Evolutionary conservation across 2,329 filamentous ascomycete species (phyloP).

Genomic region (Onygenales sp.): DNA sequence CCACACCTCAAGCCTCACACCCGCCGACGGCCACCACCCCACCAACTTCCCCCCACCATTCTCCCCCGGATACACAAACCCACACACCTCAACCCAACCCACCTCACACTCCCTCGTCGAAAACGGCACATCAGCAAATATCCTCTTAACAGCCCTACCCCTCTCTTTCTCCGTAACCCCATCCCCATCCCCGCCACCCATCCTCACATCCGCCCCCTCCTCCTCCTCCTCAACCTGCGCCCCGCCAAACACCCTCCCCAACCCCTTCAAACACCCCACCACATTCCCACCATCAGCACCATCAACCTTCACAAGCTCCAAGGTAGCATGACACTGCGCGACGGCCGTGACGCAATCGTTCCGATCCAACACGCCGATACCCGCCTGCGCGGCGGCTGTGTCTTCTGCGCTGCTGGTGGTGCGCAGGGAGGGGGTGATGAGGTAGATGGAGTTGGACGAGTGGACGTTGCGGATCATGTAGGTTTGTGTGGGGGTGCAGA

Average conservation of each 20-base stretch:
- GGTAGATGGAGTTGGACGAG: conserved; percentile 54
- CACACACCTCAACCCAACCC: conserved; percentile 43
- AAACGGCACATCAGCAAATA: conserved; percentile 44
- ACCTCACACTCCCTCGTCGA: conserved; percentile 42
- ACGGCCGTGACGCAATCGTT: conserved; percentile 28
- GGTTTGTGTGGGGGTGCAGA: conserved; percentile 49
- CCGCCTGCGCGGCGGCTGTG: conserved; percentile 11
- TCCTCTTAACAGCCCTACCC: conserved; percentile 22
- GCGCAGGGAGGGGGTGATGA: conserved; percentile 35
- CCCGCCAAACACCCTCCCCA: conserved; percentile 18
- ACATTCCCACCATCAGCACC: conserved; percentile 5
- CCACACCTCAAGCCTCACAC: conserved; percentile 41
- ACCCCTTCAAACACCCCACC: no score
- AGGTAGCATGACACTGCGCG: conserved; percentile 35
- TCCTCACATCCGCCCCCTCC: conserved; percentile 10
- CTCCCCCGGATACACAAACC: conserved; percentile 37
- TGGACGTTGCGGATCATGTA: conserved; percentile 56
- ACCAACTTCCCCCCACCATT: conserved; percentile 2
- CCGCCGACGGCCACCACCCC: conserved; percentile 41
- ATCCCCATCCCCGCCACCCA: conserved; percentile 15
- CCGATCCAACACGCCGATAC: neutral
- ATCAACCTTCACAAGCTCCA: conserved; percentile 34
- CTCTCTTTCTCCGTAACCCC: conserved; percentile 19
- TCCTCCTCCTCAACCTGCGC: conserved; percentile 8
- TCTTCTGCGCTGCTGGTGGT: conserved; percentile 6